A percentile compares a stretch with the other conserved stretches of the same genome.
Conservation (phyloP, 257 asterid genomes). For the Solanum paucissectum region DNA sequence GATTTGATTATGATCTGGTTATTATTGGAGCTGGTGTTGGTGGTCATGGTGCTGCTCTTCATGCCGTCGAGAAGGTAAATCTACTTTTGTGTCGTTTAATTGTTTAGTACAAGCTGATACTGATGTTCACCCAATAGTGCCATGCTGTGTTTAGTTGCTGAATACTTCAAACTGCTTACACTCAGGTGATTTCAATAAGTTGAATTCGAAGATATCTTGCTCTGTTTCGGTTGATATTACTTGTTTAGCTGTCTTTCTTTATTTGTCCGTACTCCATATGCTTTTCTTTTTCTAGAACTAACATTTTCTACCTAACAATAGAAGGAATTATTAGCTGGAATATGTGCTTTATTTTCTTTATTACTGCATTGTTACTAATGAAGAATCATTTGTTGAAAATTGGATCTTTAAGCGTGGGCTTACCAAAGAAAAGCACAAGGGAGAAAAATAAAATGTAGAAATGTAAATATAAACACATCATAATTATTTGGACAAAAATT, state of each 20-base stretch:
- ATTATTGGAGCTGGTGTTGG: constrained; percentile 98
- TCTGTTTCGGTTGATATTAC: not conserved
- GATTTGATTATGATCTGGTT: constrained; percentile 80
- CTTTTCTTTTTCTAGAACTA: not conserved
- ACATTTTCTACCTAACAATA: not conserved
- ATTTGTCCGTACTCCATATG: not conserved
- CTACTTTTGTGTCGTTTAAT: not conserved
- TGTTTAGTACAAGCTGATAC: not conserved
- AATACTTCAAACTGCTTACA: not conserved
- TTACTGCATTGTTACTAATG: not conserved
- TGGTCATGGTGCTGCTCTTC: constrained; percentile 98
- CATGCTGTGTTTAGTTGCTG: not conserved
- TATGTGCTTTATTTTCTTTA: not conserved
- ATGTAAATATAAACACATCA: not conserved
- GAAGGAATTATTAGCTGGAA: not conserved
- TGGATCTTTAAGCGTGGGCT: not conserved
- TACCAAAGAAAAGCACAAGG: not conserved
- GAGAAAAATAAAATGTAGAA: not conserved
- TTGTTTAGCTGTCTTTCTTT: not conserved
- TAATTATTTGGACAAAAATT: not conserved
- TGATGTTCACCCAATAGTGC: not conserved
- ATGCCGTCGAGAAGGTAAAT: constrained; percentile 78
- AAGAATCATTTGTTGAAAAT: not conserved
- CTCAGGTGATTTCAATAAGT: not conserved
- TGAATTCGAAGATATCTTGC: not conserved